A percentile compares a stretch with the other conserved stretches of the same genome.
phyloP scores from a whole-genome alignment of 345 rosid genomes.

The Gossypium mustelinum region DNA sequence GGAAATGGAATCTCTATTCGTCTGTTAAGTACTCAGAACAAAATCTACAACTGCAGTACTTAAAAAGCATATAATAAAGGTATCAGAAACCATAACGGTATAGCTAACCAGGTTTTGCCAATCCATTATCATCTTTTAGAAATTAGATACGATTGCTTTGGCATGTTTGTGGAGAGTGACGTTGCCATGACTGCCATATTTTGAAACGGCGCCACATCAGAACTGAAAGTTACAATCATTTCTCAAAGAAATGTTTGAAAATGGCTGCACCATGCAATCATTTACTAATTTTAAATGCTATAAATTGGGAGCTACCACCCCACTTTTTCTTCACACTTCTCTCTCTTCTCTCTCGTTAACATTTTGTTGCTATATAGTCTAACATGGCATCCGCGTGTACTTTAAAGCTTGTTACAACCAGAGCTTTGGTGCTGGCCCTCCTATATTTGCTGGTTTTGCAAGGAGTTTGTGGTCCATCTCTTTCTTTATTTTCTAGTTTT shows the following conservation, averaged over 20 bases:
- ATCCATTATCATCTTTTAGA: not conserved
- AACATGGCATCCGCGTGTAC: constrained; percentile 15
- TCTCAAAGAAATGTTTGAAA: constrained; percentile 24
- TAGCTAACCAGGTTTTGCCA: not conserved
- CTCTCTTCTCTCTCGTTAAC: not conserved
- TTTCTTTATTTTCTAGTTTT: not conserved
- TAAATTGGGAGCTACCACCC: constrained; percentile 23
- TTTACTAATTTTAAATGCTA: constrained; percentile 21
- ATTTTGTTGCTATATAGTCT: not conserved
- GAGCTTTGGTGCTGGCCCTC: constrained; percentile 22
- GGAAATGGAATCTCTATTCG: constrained; percentile 1
- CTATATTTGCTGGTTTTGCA: constrained; percentile 34
- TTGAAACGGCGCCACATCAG: constrained; percentile 40
- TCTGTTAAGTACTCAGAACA: not conserved
- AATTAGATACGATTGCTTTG: constrained; percentile 5
- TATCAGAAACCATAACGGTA: constrained; percentile 10
- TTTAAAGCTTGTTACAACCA: constrained; percentile 7
- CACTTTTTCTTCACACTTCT: not conserved
- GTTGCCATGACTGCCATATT: constrained; percentile 13
- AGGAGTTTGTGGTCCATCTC: constrained; percentile 34
- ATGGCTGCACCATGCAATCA: constrained; percentile 59
- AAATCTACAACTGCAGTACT: constrained; percentile 1
- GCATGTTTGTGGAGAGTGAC: constrained; percentile 16
- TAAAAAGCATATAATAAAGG: not conserved
- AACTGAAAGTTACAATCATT: constrained; percentile 20